Percentiles rank a stretch among this genome's conserved stretches.
These are phyloP conservation scores for Collybia sp. DNA, from an alignment of 768 basidiomycete species.

Conservation along the genomic window DNA sequence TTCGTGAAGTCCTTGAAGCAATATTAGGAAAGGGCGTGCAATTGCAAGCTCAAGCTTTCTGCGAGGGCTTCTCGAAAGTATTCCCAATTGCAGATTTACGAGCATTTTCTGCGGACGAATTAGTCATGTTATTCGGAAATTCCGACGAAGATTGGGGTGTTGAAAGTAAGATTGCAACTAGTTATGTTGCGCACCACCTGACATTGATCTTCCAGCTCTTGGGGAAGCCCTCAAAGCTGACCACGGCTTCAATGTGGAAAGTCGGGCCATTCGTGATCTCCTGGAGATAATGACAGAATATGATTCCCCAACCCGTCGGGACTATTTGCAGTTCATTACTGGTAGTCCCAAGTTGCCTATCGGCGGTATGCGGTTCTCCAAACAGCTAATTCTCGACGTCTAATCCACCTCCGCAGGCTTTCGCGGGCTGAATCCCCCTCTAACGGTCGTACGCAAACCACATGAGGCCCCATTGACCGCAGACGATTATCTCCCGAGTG, in stretches of 20 bases:
- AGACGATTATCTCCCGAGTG: slow-evolving; percentile 93
- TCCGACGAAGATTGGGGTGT: slow-evolving; percentile 96
- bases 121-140: slow-evolving; percentile 95
- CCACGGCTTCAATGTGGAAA: slow-evolving; percentile 96
- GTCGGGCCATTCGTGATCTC: slow-evolving; percentile 83
- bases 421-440: slow-evolving; percentile 87
- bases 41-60: slow-evolving; percentile 85
- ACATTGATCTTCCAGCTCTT: slow-evolving; percentile 49
- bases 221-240: slow-evolving; percentile 92
- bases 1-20: slow-evolving; percentile 80
- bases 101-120: slow-evolving; percentile 90
- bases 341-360: slow-evolving; percentile 96
- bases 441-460: slow-evolving; percentile 96
- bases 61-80: slow-evolving; percentile 92
- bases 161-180: slow-evolving; percentile 62
- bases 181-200: slow-evolving; percentile 8
- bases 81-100: slow-evolving; percentile 90
- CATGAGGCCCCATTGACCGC: slow-evolving; percentile 88
- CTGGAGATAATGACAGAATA: slow-evolving; percentile 84
- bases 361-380: slow-evolving; percentile 58
- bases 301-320: slow-evolving; percentile 68
- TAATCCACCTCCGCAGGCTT: slow-evolving; percentile 53
- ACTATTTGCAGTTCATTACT: slow-evolving; percentile 94
- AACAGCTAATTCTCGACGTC: background rate
- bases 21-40: slow-evolving; percentile 79